Conservation (phyloP, 2,329 filamentous ascomycete genomes). For the Fusarium avenaceum region DNA sequence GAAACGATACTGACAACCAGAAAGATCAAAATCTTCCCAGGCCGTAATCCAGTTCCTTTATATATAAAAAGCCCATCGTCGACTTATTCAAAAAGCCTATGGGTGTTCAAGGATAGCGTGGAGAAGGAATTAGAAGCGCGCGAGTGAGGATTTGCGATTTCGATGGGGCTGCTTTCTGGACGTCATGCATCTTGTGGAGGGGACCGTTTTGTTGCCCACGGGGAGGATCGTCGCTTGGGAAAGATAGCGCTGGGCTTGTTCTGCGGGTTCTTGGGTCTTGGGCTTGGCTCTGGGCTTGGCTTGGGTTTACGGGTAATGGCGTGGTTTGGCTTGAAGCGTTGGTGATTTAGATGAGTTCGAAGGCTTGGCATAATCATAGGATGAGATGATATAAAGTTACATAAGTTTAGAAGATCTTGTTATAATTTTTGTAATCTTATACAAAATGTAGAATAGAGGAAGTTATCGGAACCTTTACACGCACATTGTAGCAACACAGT, state of each 20-base stretch:
- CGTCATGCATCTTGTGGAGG: slow-evolving; percentile 41
- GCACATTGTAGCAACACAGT: not conserved
- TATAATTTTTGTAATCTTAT: no score
- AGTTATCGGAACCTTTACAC: no score
- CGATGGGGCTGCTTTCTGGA: slow-evolving; percentile 33
- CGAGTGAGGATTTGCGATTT: slow-evolving; percentile 42
- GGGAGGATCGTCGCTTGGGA: slow-evolving; percentile 40
- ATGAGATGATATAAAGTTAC: no score
- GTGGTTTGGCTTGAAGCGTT: slow-evolving; percentile 11
- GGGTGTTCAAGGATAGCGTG: slow-evolving; percentile 34
- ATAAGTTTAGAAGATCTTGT: no score
- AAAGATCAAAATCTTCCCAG: slow-evolving; percentile 3
- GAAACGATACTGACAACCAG: not conserved
- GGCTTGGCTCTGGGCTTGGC: slow-evolving; percentile 12
- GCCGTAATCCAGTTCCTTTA: slow-evolving; percentile 28
- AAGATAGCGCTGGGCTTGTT: slow-evolving; percentile 1
- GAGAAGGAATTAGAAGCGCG: slow-evolving; percentile 46
- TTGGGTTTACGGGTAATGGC: slow-evolving; percentile 13
- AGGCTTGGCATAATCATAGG: no score
- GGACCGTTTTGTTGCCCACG: slow-evolving; percentile 25
- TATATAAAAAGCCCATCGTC: slow-evolving; percentile 23
- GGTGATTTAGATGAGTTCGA: not conserved
- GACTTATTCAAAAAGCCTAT: slow-evolving; percentile 3
- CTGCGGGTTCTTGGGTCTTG: slow-evolving; percentile 13
- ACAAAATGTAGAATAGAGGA: no score